Evolutionary conservation across 345 rosid genomes (phyloP).

Genomic region (Dovyalis caffra): DNA sequence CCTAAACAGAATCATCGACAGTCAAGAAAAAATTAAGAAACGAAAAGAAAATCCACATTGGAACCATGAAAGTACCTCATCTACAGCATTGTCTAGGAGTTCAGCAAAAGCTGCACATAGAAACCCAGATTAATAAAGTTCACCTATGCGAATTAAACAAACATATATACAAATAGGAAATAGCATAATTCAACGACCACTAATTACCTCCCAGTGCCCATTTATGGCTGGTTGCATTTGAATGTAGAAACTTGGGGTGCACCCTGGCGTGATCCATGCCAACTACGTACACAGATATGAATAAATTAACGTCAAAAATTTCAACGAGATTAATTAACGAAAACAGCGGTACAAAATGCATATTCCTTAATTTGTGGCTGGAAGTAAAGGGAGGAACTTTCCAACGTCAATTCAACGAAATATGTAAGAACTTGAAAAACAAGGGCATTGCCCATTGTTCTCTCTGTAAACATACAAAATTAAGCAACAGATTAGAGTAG

Average conservation of each 20-base stretch:
- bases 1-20: slow-evolving; percentile 23
- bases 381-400: not conserved
- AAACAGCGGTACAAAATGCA: not conserved
- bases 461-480: no score
- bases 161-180: not conserved
- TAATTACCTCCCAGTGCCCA: slow-evolving; percentile 93
- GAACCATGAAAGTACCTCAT: slow-evolving; percentile 52
- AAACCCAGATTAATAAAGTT: not conserved
- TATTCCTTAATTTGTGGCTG: not conserved
- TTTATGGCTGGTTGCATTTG: slow-evolving; percentile 95
- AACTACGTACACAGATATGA: slow-evolving; percentile 41
- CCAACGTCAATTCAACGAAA: no score
- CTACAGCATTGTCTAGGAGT: slow-evolving; percentile 81
- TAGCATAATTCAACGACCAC: not conserved
- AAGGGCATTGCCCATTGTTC: no score
- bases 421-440: no score
- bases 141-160: no score
- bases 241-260: slow-evolving; percentile 89
- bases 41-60: not conserved
- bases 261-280: slow-evolving; percentile 87
- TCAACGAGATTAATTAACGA: not conserved
- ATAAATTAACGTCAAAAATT: no score
- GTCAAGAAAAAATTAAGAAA: slow-evolving; percentile 1
- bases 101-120: slow-evolving; percentile 74
- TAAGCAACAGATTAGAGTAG: no score